Percentiles rank a stretch among this genome's conserved stretches.
These are phyloP conservation scores for Colletotrichum truncatum DNA, from an alignment of 2,329 filamentous ascomycete genomes.

Conservation along the genomic window DNA sequence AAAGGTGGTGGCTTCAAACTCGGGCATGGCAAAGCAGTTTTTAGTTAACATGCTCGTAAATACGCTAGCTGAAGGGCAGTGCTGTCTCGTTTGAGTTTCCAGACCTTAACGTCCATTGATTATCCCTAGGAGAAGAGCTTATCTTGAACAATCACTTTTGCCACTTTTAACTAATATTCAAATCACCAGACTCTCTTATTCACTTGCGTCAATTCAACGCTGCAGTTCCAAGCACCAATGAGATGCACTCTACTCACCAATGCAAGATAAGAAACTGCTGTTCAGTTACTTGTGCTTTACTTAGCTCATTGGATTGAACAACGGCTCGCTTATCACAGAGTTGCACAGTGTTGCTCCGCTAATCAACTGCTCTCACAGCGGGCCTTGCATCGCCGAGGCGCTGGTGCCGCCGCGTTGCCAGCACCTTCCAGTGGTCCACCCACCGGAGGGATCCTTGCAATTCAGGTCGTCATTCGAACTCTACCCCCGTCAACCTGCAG, in stretches of 20 bases:
- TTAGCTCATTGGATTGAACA: not conserved
- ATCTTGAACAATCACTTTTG: no score
- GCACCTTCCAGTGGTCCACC: slow-evolving; percentile 4
- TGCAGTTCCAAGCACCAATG: no score
- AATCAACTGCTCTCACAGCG: slow-evolving; percentile 9
- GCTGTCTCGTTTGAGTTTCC: no score
- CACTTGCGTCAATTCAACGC: no score
- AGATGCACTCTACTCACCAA: not conserved
- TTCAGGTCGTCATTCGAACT: slow-evolving; percentile 29
- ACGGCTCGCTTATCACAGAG: slow-evolving; percentile 10
- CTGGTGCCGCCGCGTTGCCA: slow-evolving; percentile 11
- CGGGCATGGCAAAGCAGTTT: no score
- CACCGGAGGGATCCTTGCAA: slow-evolving; percentile 26
- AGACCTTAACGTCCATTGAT: no score
- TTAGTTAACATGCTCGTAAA: no score
- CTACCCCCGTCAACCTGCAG: slow-evolving; percentile 24
- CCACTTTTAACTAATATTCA: no score
- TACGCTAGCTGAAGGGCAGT: no score
- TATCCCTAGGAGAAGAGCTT: no score
- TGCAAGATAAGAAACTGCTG: not conserved
- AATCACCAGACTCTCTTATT: no score
- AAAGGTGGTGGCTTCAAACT: no score
- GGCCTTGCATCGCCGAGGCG: slow-evolving; percentile 11
- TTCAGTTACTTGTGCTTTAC: not conserved
- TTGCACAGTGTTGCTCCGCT: slow-evolving; percentile 9